Evolutionary conservation across 2,329 filamentous ascomycete genomes (phyloP).

Genomic region (Botrytis porri): DNA sequence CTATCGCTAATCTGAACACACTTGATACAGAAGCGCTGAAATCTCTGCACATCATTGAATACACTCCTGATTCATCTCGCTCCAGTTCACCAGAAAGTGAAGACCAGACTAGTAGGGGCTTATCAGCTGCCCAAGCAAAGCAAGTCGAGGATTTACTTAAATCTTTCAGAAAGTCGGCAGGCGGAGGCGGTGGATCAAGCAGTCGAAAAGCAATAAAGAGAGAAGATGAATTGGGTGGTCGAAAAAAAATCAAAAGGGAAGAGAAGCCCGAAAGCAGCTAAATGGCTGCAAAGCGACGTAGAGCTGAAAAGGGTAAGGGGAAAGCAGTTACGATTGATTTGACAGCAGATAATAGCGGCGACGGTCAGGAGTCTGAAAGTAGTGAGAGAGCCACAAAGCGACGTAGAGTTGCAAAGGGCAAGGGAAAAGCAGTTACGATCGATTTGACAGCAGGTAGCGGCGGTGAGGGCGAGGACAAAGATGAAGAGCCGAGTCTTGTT

Average conservation of each 20-base stretch:
- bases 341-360: neutral
- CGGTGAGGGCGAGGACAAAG: neutral
- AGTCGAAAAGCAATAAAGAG: neutral
- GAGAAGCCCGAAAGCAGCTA: neutral
- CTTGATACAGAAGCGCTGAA: neutral
- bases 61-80: neutral
- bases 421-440: neutral
- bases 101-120: neutral
- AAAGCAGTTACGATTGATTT: neutral
- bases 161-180: neutral
- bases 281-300: neutral
- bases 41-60: neutral
- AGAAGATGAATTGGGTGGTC: neutral
- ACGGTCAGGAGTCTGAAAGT: neutral
- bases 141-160: neutral
- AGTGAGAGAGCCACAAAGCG: neutral
- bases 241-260: constrained; percentile 4
- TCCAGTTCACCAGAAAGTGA: neutral
- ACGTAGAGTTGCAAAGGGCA: neutral
- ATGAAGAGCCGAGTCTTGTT: neutral
- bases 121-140: neutral
- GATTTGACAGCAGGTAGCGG: neutral
- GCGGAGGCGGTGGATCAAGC: neutral
- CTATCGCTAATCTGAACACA: neutral
- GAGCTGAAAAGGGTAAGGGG: neutral